phyloP scores from a whole-genome alignment of 805 yeast genomes.

The Candida lessepsii region DNA sequence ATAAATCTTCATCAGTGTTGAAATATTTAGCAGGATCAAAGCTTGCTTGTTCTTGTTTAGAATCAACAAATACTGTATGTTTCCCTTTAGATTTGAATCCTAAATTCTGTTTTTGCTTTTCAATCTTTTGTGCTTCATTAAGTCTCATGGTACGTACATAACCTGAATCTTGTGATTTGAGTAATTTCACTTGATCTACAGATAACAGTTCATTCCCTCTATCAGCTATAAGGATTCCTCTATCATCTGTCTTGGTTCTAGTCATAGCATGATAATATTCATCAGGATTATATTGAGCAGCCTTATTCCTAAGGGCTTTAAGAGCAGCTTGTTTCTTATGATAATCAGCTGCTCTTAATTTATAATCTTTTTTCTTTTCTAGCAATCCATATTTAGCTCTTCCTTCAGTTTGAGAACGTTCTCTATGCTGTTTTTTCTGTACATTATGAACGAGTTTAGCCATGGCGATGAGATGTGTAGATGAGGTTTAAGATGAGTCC shows the following conservation, averaged over 20 bases:
- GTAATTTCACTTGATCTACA: constrained; percentile 73
- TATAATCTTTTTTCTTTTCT: constrained; percentile 73
- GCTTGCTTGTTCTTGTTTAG: constrained; percentile 48
- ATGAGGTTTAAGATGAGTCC: constrained; percentile 6
- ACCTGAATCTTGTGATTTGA: constrained; percentile 88
- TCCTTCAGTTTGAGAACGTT: constrained; percentile 80
- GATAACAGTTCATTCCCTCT: constrained; percentile 61
- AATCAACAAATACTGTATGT: constrained; percentile 85
- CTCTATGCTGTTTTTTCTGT: constrained; percentile 95
- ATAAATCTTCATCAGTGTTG: constrained; percentile 63
- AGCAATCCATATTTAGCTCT: constrained; percentile 78
- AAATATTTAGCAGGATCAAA: constrained; percentile 69
- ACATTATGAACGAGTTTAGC: constrained; percentile 82
- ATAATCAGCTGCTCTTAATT: constrained; percentile 52
- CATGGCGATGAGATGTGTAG: constrained; percentile 38
- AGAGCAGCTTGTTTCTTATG: constrained; percentile 62
- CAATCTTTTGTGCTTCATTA: constrained; percentile 64
- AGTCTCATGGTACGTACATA: constrained; percentile 77
- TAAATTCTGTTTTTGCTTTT: constrained; percentile 50
- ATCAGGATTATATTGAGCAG: constrained; percentile 78
- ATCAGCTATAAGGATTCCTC: constrained; percentile 67
- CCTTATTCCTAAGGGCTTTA: constrained; percentile 72
- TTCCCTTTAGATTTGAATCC: constrained; percentile 60
- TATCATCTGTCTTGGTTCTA: constrained; percentile 58
- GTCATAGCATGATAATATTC: constrained; percentile 97